Conservation (phyloP, 495 filamentous ascomycete genomes). For the Jackrogersella minutella region DNA sequence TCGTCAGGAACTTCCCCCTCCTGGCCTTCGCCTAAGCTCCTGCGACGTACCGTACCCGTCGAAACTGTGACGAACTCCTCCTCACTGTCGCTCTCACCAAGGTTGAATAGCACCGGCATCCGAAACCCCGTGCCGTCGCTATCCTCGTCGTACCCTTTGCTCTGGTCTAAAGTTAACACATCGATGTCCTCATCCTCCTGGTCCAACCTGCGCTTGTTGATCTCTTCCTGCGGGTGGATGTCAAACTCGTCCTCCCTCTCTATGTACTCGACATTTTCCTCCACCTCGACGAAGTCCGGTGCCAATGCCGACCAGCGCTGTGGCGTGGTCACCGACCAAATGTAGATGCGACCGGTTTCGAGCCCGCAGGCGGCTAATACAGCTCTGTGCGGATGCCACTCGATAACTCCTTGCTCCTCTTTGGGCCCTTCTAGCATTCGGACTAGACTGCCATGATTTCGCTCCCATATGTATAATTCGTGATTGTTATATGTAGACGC, state of each 20-base stretch:
- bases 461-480: slow-evolving; percentile 98
- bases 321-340: slow-evolving; percentile 90
- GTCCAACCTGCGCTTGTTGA: slow-evolving; percentile 88
- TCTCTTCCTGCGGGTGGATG: slow-evolving; percentile 93
- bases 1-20: slow-evolving; percentile 52
- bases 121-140: slow-evolving; percentile 66
- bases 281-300: slow-evolving; percentile 95
- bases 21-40: slow-evolving; percentile 62
- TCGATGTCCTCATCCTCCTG: slow-evolving; percentile 88
- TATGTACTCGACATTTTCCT: slow-evolving; percentile 96
- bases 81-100: slow-evolving; percentile 76
- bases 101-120: slow-evolving; percentile 87
- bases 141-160: slow-evolving; percentile 65
- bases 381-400: slow-evolving; percentile 95
- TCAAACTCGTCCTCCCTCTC: slow-evolving; percentile 98
- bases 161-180: slow-evolving; percentile 76
- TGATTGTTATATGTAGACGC: slow-evolving; percentile 97
- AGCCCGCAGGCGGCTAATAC: slow-evolving; percentile 88
- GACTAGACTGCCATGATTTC: slow-evolving; percentile 88
- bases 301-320: slow-evolving; percentile 97
- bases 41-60: slow-evolving; percentile 81
- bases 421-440: slow-evolving; percentile 96
- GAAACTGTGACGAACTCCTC: slow-evolving; percentile 89
- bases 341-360: slow-evolving; percentile 86
- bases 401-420: slow-evolving; percentile 92